Conservation (phyloP, 345 rosid genomes). For the Dipteronia dyeriana region DNA sequence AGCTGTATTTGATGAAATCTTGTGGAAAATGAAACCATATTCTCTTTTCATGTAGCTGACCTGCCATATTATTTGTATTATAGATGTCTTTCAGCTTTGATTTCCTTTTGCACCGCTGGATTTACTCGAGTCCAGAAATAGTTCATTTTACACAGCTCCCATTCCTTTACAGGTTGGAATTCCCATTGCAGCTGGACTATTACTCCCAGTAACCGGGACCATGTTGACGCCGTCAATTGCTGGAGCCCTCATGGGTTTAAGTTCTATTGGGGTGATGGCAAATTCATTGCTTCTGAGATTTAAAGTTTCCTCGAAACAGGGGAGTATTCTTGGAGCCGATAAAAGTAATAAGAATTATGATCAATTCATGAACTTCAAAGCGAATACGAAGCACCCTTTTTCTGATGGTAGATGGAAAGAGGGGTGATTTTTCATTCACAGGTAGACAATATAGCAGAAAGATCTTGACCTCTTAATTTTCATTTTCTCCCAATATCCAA, state of each 20-base stretch:
- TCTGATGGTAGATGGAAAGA: conserved; percentile 15
- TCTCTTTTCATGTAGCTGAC: neutral
- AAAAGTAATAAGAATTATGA: conserved; percentile 11
- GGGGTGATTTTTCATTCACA: neutral
- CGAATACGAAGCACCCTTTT: conserved; percentile 23
- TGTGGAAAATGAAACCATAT: neutral
- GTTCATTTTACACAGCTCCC: conserved; percentile 1
- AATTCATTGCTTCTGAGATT: conserved; percentile 79
- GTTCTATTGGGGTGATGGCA: conserved; percentile 93
- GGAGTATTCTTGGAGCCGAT: conserved; percentile 16
- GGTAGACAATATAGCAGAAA: neutral
- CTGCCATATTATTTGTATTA: neutral
- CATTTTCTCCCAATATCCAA: neutral
- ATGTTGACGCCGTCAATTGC: conserved; percentile 95
- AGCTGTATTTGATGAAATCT: neutral
- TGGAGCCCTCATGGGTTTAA: conserved; percentile 95
- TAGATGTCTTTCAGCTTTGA: neutral
- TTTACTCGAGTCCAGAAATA: neutral
- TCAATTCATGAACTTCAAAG: conserved; percentile 32
- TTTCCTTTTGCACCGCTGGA: neutral
- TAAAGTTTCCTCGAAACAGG: conserved; percentile 54
- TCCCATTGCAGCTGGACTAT: conserved; percentile 89
- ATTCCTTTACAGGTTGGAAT: conserved; percentile 61
- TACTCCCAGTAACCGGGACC: conserved; percentile 82
- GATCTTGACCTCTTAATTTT: neutral